Evolutionary conservation across 2,329 filamentous ascomycete species (phyloP).

Genomic region (Camptophora hylomeconis): DNA sequence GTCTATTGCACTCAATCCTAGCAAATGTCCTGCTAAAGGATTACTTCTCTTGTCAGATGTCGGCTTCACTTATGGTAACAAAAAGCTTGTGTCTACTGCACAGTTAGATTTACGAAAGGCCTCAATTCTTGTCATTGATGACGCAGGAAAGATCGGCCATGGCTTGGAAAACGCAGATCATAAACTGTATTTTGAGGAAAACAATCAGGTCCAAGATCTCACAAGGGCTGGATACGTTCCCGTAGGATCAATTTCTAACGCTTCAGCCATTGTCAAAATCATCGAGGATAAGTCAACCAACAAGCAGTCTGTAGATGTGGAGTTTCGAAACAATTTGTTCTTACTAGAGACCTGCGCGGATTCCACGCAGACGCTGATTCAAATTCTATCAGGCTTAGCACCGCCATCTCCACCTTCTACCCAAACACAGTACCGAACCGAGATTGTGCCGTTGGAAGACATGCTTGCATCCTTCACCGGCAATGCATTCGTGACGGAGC

Average conservation of each 20-base stretch:
- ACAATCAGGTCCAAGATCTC: constrained; percentile 36
- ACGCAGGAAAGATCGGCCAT: constrained; percentile 39
- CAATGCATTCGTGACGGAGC: constrained; percentile 53
- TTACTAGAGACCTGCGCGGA: constrained; percentile 93
- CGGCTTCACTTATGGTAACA: constrained; percentile 53
- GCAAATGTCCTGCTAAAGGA: constrained; percentile 61
- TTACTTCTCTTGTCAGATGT: constrained; percentile 68
- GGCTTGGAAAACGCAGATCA: constrained; percentile 20
- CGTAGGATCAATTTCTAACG: constrained; percentile 75
- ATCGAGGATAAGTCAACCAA: constrained; percentile 41
- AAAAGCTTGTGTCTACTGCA: constrained; percentile 50
- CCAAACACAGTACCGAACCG: constrained; percentile 73
- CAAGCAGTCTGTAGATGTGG: constrained; percentile 60
- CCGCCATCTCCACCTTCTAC: constrained; percentile 75
- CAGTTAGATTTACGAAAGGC: constrained; percentile 63
- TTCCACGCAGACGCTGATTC: constrained; percentile 83
- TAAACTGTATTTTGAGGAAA: constrained; percentile 20
- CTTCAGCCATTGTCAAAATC: constrained; percentile 54
- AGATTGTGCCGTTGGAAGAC: constrained; percentile 73
- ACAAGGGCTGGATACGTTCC: constrained; percentile 64
- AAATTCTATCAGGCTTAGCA: constrained; percentile 62
- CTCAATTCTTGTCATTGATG: constrained; percentile 71
- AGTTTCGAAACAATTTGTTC: constrained; percentile 72
- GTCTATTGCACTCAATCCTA: constrained; percentile 70
- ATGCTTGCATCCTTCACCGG: constrained; percentile 83